Percentiles rank a stretch among this genome's conserved stretches.
Evolutionary conservation across 768 basidiomycete genomes (phyloP).

Genomic region (Pilatotrama ljubarskyi): DNA sequence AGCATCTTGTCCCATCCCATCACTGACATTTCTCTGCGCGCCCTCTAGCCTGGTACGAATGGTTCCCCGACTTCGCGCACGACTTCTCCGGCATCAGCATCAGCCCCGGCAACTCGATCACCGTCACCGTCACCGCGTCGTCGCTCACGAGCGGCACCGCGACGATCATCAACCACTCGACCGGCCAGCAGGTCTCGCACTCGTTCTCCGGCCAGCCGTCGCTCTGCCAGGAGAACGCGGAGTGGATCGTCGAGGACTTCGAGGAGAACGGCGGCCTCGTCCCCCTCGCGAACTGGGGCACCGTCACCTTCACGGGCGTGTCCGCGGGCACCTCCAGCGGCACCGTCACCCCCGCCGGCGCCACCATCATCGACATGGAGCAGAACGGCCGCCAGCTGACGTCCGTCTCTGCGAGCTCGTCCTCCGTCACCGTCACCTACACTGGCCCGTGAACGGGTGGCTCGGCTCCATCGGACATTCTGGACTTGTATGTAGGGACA

Average conservation of each 20-base stretch:
- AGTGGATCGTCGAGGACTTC: slow-evolving; percentile 42
- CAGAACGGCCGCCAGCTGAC: slow-evolving; percentile 35
- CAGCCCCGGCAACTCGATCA: slow-evolving; percentile 32
- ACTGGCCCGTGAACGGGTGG: slow-evolving; percentile 5
- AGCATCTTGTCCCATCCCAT: background rate
- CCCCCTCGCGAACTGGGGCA: slow-evolving; percentile 41
- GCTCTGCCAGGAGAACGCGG: slow-evolving; percentile 38
- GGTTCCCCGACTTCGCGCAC: slow-evolving; percentile 35
- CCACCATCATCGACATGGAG: slow-evolving; percentile 39
- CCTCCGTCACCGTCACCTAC: slow-evolving; percentile 31
- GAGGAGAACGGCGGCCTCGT: slow-evolving; percentile 30
- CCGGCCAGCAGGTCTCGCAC: slow-evolving; percentile 32
- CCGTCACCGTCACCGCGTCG: slow-evolving; percentile 32
- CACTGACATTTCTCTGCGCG: background rate
- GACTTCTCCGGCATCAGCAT: slow-evolving; percentile 36
- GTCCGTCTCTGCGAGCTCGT: slow-evolving; percentile 27
- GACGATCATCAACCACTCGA: slow-evolving; percentile 31
- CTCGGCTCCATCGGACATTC: too few species aligned
- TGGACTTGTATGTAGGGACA: too few species aligned
- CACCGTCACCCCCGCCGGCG: slow-evolving; percentile 29
- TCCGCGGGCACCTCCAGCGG: slow-evolving; percentile 32
- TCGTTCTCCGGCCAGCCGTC: slow-evolving; percentile 31
- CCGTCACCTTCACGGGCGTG: slow-evolving; percentile 38
- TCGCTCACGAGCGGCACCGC: slow-evolving; percentile 30
- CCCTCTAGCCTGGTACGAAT: slow-evolving; percentile 34